A percentile compares a stretch with the other conserved stretches of the same genome.
phyloP scores from a whole-genome alignment of 495 filamentous ascomycete genomes.

The Annulohypoxylon stygium region DNA sequence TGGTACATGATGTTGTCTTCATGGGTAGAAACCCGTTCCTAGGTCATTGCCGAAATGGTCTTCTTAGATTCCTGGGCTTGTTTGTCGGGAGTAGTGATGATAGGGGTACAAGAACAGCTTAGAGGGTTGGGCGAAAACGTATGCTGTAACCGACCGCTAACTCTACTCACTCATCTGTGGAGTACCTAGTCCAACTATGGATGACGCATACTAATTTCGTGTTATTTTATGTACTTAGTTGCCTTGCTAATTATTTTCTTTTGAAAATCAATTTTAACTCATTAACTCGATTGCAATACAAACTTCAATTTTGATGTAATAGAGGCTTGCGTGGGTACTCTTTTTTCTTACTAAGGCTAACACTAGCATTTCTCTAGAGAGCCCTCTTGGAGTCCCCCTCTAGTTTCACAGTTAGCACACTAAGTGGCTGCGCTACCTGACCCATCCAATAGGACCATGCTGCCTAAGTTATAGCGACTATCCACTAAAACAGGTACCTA shows the following conservation, averaged over 20 bases:
- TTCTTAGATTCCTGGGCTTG: not conserved
- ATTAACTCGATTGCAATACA: not conserved
- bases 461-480: not conserved
- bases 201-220: not conserved
- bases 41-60: slow-evolving; percentile 6
- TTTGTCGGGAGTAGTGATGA: slow-evolving; percentile 4
- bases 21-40: not conserved
- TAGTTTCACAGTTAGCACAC: no score
- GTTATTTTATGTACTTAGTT: not conserved
- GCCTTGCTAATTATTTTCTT: not conserved
- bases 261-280: not conserved
- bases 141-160: not conserved
- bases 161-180: slow-evolving; percentile 8
- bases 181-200: not conserved
- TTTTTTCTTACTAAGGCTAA: no score
- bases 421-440: no score
- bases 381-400: no score
- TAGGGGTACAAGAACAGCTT: slow-evolving; percentile 11
- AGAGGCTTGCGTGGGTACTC: no score
- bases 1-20: slow-evolving; percentile 9
- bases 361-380: no score
- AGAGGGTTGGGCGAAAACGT: not conserved
- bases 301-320: not conserved
- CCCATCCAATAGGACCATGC: no score
- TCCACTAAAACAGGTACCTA: not conserved